Evolutionary conservation across 2,329 filamentous ascomycete species (phyloP), one percentile per base, ranked within the genome.

Genomic region (Pseudogymnoascus sp.): DNA sequence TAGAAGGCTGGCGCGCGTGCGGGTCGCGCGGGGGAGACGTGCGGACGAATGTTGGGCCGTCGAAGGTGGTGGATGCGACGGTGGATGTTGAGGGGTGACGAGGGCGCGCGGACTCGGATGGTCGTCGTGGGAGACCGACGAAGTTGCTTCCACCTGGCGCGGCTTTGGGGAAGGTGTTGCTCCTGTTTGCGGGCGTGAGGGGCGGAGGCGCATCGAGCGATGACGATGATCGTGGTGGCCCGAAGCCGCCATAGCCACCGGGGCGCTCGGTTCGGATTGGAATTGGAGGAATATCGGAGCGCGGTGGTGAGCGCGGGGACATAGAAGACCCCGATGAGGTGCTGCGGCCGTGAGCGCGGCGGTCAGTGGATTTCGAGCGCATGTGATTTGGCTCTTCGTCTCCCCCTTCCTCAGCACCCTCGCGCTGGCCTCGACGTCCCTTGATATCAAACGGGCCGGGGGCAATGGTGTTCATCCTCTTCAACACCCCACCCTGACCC

Each of bases 401-500:
- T 26, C 18, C 40, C 16, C 70, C 63, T 3, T 16, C n/a, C 68
- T 68, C 26, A 67, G 64, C 36, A 67, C 67, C 67, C 64, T 37
- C 62, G 36, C 16, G 69, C 66, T 57, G 66, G 64, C 63, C 67
- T 70, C 63, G 70, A 67, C 74, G 76, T 67, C 76, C 75, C 66
- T 71, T 75, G 34, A 80, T 73, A 67, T 86, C 84, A 69, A 90
- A 89, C 0, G 87, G 87, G 0, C 86, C 87, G 1, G 87, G 84
- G 1, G 84, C 80, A 70, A 90, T 87, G 7, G 77, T 81, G 68
- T 89, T 83, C 80, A 90, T 84, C 61, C 85, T 82, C 66, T 83
- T 80, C 68, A 88, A 70, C 29, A 90, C 69, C 62, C 74, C 78
- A 60, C 73, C 76, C 64, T 74, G 75, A 16, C 72, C 76, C 67